Percentiles rank a stretch among this genome's conserved stretches.
Conservation (phyloP, 2,329 filamentous ascomycete species). For the Tolypocladium sp. region DNA sequence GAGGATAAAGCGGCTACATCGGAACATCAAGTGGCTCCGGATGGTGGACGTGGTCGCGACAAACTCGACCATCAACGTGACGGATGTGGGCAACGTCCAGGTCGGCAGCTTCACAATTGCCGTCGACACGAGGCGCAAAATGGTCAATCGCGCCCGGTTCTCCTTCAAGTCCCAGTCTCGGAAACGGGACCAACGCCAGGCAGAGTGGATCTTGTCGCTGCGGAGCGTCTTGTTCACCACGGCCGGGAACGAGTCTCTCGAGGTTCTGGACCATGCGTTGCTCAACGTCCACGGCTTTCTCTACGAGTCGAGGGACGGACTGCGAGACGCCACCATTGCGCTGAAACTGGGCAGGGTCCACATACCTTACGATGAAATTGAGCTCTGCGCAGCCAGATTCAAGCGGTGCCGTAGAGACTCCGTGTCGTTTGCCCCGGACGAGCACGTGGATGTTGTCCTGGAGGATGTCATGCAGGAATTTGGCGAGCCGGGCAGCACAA, state of each 20-base stretch:
- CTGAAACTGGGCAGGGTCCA: constrained; percentile 87
- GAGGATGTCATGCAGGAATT: constrained; percentile 67
- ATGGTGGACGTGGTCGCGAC: constrained; percentile 83
- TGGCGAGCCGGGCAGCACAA: constrained; percentile 55
- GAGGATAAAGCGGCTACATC: constrained; percentile 74
- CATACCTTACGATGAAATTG: constrained; percentile 81
- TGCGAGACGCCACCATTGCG: constrained; percentile 82
- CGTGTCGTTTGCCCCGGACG: constrained; percentile 23
- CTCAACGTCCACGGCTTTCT: constrained; percentile 88
- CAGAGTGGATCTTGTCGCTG: constrained; percentile 86
- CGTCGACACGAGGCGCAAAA: constrained; percentile 85
- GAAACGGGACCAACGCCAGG: constrained; percentile 53
- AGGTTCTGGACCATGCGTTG: constrained; percentile 79
- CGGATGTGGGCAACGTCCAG: constrained; percentile 76
- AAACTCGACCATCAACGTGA: constrained; percentile 66
- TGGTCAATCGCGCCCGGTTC: constrained; percentile 80
- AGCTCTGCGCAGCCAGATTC: constrained; percentile 49
- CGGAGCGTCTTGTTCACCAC: constrained; percentile 84
- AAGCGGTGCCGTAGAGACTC: constrained; percentile 33
- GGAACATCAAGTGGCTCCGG: constrained; percentile 79
- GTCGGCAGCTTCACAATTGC: constrained; percentile 76
- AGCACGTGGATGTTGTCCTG: constrained; percentile 54
- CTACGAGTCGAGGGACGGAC: constrained; percentile 74
- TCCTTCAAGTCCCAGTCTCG: constrained; percentile 62
- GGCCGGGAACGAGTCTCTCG: constrained; percentile 73